These are phyloP conservation scores for Berberis thunbergii DNA, from an alignment of 164 flowering plant genomes.

Conservation along the genomic window DNA sequence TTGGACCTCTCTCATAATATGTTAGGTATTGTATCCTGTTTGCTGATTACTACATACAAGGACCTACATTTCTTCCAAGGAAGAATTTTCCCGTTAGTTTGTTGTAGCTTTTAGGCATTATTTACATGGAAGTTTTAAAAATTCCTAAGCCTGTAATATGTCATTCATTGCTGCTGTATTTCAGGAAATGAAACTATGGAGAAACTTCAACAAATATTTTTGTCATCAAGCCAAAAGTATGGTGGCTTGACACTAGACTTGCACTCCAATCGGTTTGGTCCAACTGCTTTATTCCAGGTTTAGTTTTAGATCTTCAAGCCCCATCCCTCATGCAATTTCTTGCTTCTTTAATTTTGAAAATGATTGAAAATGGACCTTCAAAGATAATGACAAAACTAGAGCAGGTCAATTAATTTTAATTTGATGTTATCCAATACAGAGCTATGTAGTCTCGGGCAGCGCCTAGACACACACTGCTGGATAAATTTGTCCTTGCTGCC, in stretches of 20 bases:
- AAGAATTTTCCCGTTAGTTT: background rate
- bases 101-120: too few species aligned
- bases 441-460: too few species aligned
- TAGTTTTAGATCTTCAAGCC: background rate
- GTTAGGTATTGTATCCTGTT: conserved; percentile 39
- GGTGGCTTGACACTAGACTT: conserved; percentile 83
- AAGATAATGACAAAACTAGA: too few species aligned
- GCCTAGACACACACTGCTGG: too few species aligned
- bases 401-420: too few species aligned
- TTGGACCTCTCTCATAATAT: conserved; percentile 83
- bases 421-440: too few species aligned
- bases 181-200: conserved; percentile 89
- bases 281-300: conserved; percentile 90
- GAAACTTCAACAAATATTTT: conserved; percentile 58
- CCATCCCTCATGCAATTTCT: too few species aligned
- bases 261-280: conserved; percentile 87
- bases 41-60: background rate
- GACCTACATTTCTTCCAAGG: background rate
- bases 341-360: too few species aligned
- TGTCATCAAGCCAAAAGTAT: conserved; percentile 56
- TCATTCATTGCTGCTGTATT: background rate
- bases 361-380: too few species aligned
- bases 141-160: too few species aligned
- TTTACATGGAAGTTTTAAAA: too few species aligned
- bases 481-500: too few species aligned